Evolutionary conservation across 1,284 basidiomycete genomes (phyloP).

Genomic region (Rhodotorula sp.): DNA sequence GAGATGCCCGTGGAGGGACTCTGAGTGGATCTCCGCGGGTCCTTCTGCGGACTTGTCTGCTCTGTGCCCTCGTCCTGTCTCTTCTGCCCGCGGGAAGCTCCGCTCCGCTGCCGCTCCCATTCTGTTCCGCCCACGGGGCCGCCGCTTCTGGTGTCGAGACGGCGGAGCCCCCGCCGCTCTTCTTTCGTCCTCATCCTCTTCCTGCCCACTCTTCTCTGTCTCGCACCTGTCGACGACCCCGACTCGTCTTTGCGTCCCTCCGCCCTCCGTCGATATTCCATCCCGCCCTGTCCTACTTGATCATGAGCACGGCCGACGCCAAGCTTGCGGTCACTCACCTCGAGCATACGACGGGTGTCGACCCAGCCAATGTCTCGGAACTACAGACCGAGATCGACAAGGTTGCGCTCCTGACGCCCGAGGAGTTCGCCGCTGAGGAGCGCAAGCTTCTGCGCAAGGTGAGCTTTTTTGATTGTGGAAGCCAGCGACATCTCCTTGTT

Average conservation of each 20-base stretch:
- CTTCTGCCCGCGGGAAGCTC: background rate
- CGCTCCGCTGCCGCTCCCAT: background rate
- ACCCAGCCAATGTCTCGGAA: conserved; percentile 1
- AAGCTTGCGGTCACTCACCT: conserved; percentile 24
- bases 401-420: conserved; percentile 40
- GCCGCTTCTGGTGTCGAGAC: background rate
- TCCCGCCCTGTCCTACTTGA: background rate
- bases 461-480: conserved; percentile 52
- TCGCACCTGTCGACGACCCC: too few species aligned
- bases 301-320: conserved; percentile 10
- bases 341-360: conserved; percentile 11
- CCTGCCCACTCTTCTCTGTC: too few species aligned
- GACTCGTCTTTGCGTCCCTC: background rate
- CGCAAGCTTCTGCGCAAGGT: conserved; percentile 62
- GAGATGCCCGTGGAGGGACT: too few species aligned
- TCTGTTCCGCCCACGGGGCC: too few species aligned
- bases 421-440: conserved; percentile 51
- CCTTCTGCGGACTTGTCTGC: background rate
- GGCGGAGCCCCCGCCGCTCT: background rate
- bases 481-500: conserved; percentile 59
- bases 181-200: background rate
- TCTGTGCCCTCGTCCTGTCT: background rate
- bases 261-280: background rate
- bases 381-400: conserved; percentile 37
- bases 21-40: background rate